Conservation (phyloP, 2,329 filamentous ascomycete species). For the Drechslerella coelobrocha region DNA sequence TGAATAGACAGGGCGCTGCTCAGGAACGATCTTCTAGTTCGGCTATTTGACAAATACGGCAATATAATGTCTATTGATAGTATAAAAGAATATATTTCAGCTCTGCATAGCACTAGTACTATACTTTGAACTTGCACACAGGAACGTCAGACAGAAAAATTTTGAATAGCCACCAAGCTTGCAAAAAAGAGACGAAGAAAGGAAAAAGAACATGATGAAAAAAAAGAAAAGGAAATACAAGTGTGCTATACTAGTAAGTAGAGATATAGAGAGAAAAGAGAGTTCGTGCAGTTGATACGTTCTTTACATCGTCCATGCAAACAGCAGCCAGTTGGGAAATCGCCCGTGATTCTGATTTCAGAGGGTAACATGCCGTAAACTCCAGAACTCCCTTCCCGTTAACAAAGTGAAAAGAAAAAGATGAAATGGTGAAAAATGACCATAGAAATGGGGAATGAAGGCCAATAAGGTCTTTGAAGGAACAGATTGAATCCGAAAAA, state of each 20-base stretch:
- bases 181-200: no score
- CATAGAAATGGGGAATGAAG: no score
- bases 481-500: slow-evolving; percentile 15
- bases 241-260: slow-evolving; percentile 9
- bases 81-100: no score
- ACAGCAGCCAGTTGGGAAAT: slow-evolving; percentile 16
- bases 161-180: no score
- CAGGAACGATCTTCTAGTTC: no score
- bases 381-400: slow-evolving; percentile 49
- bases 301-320: slow-evolving; percentile 28
- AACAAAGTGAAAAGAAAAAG: slow-evolving; percentile 17
- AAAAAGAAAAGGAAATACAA: slow-evolving; percentile 6
- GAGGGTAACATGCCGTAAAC: slow-evolving; percentile 47
- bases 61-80: no score
- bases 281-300: slow-evolving; percentile 45
- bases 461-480: slow-evolving; percentile 21
- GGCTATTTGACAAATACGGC: no score
- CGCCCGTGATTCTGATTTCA: not conserved
- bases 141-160: no score
- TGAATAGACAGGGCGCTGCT: no score
- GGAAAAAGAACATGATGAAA: not conserved
- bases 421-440: not conserved
- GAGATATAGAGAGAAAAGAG: slow-evolving; percentile 32
- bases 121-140: no score
- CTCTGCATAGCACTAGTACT: no score